These are phyloP conservation scores for Achlya hypogyna DNA, from an alignment of 352 stramenopile genomes.

Conservation along the genomic window DNA sequence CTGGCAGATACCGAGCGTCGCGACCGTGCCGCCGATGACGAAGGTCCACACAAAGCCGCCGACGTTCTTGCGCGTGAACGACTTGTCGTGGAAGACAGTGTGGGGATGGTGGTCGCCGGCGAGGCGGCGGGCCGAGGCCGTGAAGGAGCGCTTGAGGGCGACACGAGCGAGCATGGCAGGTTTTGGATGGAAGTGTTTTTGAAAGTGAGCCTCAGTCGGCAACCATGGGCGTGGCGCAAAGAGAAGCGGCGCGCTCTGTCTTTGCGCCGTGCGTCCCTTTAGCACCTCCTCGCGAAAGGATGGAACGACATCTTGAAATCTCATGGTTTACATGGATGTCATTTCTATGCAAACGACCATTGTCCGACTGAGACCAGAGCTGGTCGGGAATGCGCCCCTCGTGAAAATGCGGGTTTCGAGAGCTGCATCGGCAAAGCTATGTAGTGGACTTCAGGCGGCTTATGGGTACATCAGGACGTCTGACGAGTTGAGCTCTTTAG, in stretches of 20 bases:
- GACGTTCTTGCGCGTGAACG: neutral
- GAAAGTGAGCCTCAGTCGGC: neutral
- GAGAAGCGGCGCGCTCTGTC: neutral
- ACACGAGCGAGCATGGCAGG: neutral
- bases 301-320: too few species aligned
- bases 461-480: too few species aligned
- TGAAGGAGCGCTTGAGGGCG: neutral
- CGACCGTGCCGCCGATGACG: slow-evolving; percentile 47
- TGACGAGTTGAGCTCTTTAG: too few species aligned
- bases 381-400: too few species aligned
- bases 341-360: too few species aligned
- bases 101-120: neutral
- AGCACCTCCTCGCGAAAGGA: too few species aligned
- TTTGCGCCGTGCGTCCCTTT: neutral
- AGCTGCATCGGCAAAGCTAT: too few species aligned
- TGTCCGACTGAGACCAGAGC: too few species aligned
- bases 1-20: slow-evolving; percentile 53
- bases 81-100: neutral
- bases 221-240: neutral
- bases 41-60: neutral
- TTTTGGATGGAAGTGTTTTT: neutral
- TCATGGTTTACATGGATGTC: too few species aligned
- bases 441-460: too few species aligned
- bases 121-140: neutral
- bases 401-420: too few species aligned